Base-by-base conservation (phyloP, 1,284 basidiomycete species). In the Porodaedalea pini region DNA sequence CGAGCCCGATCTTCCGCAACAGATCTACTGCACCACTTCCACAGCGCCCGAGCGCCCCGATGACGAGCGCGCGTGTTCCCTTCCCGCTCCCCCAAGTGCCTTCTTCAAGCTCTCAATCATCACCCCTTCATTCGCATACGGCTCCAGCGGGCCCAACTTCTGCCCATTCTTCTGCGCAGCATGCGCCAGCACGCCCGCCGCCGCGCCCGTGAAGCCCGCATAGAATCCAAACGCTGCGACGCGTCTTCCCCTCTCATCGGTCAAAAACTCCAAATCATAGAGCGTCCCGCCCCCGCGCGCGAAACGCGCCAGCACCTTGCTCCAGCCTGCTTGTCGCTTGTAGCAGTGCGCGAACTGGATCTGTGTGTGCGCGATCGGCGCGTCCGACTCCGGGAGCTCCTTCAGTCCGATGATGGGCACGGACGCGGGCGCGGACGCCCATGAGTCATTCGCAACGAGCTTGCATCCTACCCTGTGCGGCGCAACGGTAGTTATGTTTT, bases 151-250 rank as follows among this genome's bases (percentile, higher is more conserved):
- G 17, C 87, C 90, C 31, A 95, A 75, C 15, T 72, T 67, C 17
- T 74, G 66, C 11, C 75, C 73, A 21, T 81, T 77, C 64, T 81
- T 79, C 62, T 88, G 82, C 21, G 88, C 78, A 4, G 91, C 92
- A 49, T 88, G 74, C 2, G 93, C 94, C 19, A 99, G 80, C 4
- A 90, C 86, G 51, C 95, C 95, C 0, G 93, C 91, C 2, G 96
- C 97, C 4, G 97, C 94, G 25, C 97, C 97, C 5, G 96, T 95
- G 65, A 98, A 99, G 2, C 97, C 97, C 11, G 97, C 97, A 73
- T 99, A 92, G 80, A 91, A 99, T 5, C 97, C 97, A 68, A 99
- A 99, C 0, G 97, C 97, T n/a, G 97, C 97, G 25, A 99, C 96
- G 36, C 97, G 88, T 34, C 93, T 81, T 23, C 94, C 92, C 43